Evolutionary conservation across 2,329 filamentous ascomycete genomes (phyloP), one percentile per base, ranked within the genome.

Genomic region (Colletotrichum sp.): DNA sequence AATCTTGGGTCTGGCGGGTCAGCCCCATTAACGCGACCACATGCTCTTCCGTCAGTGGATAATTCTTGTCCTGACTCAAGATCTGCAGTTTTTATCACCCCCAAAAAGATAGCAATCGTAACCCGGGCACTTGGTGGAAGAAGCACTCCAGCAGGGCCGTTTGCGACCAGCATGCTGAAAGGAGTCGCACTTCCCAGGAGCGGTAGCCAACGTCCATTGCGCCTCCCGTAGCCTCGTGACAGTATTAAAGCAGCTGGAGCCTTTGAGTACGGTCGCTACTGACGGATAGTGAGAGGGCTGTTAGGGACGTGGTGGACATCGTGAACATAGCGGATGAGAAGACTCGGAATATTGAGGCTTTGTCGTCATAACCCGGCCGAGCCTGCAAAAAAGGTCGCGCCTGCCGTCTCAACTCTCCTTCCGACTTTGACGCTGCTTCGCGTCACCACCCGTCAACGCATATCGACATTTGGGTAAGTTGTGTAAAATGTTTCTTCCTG

Each of bases 271-370:
- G 6, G 0, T 10, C 10, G 13, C 8, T 21, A 52, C 8, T 21
- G 5, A 12, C 0, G 10, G 44, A 52, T 52, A 13, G 12, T 21
- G 44, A 21, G 44, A 52, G 44, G 6, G 10, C n/a, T 12, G 0
- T 52, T 1, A 7, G 12, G 1, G 10, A 18, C 4, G n/a, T 21
- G 10, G 0, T 21, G 3, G 6, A 52, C n/a, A 7, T 4, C 10
- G n/a, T 52, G 0, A 13, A 52, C 44, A 52, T 52, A 6, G 1
- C 16, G n/a, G 12, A 0, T 52, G 0, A 5, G 12, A 10, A 12
- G 44, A 8, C 3, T 21, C 1, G n/a, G n/a, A 44, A 44, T 44
- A n/a, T 44, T 10, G 39, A 44, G 18, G 15, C 36, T 39, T 3
- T 39, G 36, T 1, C 36, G 36, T 39, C 36, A 4, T 39, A 5